Percentiles rank a stretch among this genome's conserved stretches.
These are phyloP conservation scores for Fraxinus angustifolia DNA, from an alignment of 305 asterid species.

Conservation along the genomic window DNA sequence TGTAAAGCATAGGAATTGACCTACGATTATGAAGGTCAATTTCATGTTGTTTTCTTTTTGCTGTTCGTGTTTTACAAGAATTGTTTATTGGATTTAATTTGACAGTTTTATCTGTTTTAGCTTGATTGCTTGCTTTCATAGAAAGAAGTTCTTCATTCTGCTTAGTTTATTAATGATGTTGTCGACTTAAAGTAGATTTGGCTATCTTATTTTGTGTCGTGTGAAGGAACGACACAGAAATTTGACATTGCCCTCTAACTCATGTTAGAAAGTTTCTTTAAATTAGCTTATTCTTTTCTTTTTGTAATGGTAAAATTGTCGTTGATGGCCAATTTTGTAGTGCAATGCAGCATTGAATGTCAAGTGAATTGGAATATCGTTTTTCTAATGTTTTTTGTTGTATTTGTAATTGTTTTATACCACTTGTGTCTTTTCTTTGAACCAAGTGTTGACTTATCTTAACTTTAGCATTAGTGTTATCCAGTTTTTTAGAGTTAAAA, in stretches of 20 bases:
- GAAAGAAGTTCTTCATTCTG: conserved; percentile 2
- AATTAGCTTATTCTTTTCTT: neutral
- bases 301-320: neutral
- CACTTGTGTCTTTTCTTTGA: neutral
- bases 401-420: neutral
- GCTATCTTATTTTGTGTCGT: neutral
- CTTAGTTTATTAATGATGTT: conserved; percentile 1
- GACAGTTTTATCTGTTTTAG: conserved; percentile 17
- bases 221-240: conserved; percentile 8
- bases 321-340: neutral
- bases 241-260: conserved; percentile 12
- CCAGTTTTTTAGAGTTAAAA: neutral
- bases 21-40: conserved; percentile 25
- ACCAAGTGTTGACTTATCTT: neutral
- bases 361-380: conserved; percentile 17
- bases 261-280: neutral
- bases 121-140: conserved; percentile 11
- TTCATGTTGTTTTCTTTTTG: conserved; percentile 24
- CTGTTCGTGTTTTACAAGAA: neutral
- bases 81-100: conserved; percentile 41
- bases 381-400: neutral
- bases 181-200: conserved; percentile 7
- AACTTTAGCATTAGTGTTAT: neutral
- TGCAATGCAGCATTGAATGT: conserved; percentile 1
- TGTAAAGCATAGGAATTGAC: conserved; percentile 28